These are phyloP conservation scores for Rhodotorula sp. DNA, from an alignment of 1,284 basidiomycete species.

Conservation along the genomic window DNA sequence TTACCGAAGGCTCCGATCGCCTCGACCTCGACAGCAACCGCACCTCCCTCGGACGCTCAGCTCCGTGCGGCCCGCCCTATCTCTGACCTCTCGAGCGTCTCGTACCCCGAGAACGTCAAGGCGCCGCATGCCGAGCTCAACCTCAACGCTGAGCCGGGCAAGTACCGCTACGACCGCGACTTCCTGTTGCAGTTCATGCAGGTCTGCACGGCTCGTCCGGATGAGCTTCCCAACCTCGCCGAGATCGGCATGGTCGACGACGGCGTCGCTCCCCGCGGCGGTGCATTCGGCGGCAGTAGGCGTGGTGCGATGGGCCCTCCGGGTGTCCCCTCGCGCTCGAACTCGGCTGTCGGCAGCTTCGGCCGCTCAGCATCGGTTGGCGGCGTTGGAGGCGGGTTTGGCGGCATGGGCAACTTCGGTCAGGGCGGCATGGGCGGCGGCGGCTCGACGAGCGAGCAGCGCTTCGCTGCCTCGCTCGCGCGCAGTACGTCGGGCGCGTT, in stretches of 20 bases:
- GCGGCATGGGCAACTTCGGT: conserved; percentile 71
- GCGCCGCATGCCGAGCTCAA: conserved; percentile 86
- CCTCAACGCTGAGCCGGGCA: conserved; percentile 73
- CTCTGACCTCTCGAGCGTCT: conserved; percentile 72
- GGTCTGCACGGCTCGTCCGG: conserved; percentile 92
- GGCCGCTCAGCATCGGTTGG: conserved; percentile 57
- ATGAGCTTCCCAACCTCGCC: conserved; percentile 81
- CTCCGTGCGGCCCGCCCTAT: conserved; percentile 64
- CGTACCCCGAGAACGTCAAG: conserved; percentile 79
- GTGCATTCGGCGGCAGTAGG: conserved; percentile 43
- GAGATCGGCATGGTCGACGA: conserved; percentile 83
- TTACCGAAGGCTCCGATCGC: conserved; percentile 41
- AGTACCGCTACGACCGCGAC: conserved; percentile 95
- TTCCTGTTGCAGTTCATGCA: conserved; percentile 98
- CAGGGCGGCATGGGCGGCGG: conserved; percentile 50
- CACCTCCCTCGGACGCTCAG: conserved; percentile 16
- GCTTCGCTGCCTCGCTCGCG: conserved; percentile 58
- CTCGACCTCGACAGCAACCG: conserved; percentile 6
- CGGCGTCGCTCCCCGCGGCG: conserved; percentile 47
- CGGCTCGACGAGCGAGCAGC: conserved; percentile 67
- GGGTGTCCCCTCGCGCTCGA: conserved; percentile 53
- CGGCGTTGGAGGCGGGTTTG: conserved; percentile 55
- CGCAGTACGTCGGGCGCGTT: conserved; percentile 44
- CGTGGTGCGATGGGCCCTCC: conserved; percentile 57
- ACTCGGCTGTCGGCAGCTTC: conserved; percentile 57